Conservation (phyloP, 2,329 filamentous ascomycete species). For the Colletotrichum nymphaeae region DNA sequence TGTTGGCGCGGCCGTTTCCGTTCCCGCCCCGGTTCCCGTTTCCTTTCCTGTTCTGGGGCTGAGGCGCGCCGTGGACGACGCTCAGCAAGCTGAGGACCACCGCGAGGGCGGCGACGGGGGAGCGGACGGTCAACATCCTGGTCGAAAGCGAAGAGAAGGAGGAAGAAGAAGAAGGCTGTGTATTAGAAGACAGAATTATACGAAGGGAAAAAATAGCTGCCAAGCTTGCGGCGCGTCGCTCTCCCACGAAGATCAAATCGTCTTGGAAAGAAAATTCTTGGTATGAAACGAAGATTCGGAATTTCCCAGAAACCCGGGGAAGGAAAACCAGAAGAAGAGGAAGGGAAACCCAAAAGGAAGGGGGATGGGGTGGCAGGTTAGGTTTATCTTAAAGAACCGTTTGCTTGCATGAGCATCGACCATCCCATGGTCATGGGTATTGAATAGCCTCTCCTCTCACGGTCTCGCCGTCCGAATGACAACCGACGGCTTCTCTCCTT, state of each 20-base stretch:
- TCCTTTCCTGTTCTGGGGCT: slow-evolving; percentile 32
- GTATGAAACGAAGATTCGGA: slow-evolving; percentile 5
- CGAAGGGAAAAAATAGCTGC: slow-evolving; percentile 6
- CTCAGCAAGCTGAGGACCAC: slow-evolving; percentile 33
- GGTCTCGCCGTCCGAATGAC: slow-evolving; percentile 8
- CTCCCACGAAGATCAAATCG: slow-evolving; percentile 24
- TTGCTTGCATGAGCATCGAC: neutral
- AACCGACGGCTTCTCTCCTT: neutral
- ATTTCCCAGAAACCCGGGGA: slow-evolving; percentile 33
- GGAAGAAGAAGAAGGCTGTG: neutral
- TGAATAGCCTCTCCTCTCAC: too few relatives aligned
- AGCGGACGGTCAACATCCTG: slow-evolving; percentile 37
- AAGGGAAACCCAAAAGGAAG: neutral
- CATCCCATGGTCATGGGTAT: slow-evolving; percentile 20
- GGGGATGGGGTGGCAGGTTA: slow-evolving; percentile 25
- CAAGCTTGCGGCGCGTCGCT: slow-evolving; percentile 30
- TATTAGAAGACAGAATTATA: neutral
- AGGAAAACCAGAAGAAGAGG: neutral
- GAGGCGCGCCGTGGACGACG: slow-evolving; percentile 29
- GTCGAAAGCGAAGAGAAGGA: neutral
- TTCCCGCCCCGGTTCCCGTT: slow-evolving; percentile 17
- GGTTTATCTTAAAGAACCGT: slow-evolving; percentile 26
- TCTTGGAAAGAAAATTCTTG: neutral
- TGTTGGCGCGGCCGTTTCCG: slow-evolving; percentile 22
- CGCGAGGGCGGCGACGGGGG: slow-evolving; percentile 27